phyloP scores from a whole-genome alignment of 2,329 filamentous ascomycete genomes.

The Calonectria ilicicola region DNA sequence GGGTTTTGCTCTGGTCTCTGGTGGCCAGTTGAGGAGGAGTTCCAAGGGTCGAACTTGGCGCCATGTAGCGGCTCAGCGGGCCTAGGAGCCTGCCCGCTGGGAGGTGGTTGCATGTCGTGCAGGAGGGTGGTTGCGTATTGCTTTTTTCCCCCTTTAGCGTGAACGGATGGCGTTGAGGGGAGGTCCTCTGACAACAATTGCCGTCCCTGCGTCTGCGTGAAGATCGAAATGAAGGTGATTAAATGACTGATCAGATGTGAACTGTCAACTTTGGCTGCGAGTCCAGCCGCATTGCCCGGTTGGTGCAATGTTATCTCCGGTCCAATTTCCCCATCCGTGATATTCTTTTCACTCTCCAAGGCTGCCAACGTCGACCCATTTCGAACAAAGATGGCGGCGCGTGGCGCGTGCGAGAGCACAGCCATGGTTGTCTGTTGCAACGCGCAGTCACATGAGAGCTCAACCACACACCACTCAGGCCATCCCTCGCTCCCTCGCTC shows the following conservation, averaged over 20 bases:
- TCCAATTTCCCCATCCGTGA: neutral
- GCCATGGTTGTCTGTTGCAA: conserved; percentile 30
- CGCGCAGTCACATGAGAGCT: conserved; percentile 44
- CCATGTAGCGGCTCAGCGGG: conserved; percentile 56
- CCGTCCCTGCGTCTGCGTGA: neutral
- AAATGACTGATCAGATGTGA: neutral
- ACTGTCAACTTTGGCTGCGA: neutral
- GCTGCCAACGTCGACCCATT: neutral
- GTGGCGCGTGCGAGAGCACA: conserved; percentile 36
- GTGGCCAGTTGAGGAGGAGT: conserved; percentile 81
- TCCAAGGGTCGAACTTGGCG: conserved; percentile 74
- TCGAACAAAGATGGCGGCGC: neutral
- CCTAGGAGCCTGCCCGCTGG: conserved; percentile 38
- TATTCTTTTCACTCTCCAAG: neutral
- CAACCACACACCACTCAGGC: neutral
- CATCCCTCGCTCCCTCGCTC: too few relatives aligned
- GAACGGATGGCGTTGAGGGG: neutral
- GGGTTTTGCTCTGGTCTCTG: conserved; percentile 79
- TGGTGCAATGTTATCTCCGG: neutral
- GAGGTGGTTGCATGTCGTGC: conserved; percentile 9
- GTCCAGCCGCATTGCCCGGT: neutral
- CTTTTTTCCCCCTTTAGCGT: conserved; percentile 3
- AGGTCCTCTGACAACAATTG: neutral
- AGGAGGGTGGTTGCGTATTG: conserved; percentile 15
- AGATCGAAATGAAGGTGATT: neutral